Conservation (phyloP, 306 rosid genomes). For the Lotus japonicus region DNA sequence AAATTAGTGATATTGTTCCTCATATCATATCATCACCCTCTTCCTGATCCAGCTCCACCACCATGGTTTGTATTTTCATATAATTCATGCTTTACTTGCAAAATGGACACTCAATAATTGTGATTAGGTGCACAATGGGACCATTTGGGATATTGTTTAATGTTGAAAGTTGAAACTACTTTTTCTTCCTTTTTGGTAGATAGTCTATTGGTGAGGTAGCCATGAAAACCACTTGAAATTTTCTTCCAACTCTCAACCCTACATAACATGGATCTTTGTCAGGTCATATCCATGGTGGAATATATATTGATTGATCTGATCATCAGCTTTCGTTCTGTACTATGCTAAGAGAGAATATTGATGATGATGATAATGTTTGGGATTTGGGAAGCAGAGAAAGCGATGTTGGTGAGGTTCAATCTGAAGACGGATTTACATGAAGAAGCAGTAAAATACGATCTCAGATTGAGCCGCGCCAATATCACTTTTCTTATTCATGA, state of each 20-base stretch:
- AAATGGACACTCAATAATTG: conserved; percentile 37
- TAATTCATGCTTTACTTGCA: conserved; percentile 28
- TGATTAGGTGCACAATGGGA: conserved; percentile 50
- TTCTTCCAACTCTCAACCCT: neutral
- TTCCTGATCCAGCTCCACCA: conserved; percentile 45
- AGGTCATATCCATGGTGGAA: conserved; percentile 24
- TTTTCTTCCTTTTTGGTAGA: conserved; percentile 41
- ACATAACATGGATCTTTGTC: neutral
- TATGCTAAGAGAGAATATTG: neutral
- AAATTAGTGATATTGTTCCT: too few relatives aligned
- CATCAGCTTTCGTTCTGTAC: neutral
- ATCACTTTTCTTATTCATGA: conserved; percentile 61
- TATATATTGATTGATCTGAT: neutral
- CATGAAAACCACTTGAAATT: conserved; percentile 36
- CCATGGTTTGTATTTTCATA: conserved; percentile 26
- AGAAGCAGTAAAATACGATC: conserved; percentile 63
- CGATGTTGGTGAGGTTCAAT: conserved; percentile 99
- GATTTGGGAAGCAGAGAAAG: conserved; percentile 47
- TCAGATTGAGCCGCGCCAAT: conserved; percentile 99
- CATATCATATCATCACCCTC: conserved; percentile 35
- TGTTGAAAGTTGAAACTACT: conserved; percentile 32
- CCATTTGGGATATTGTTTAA: conserved; percentile 39
- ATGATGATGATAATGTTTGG: conserved; percentile 17
- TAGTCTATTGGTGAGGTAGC: conserved; percentile 34
- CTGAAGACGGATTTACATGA: conserved; percentile 83